Evolutionary conservation across 2,329 filamentous ascomycete genomes (phyloP).

Genomic region (Claviceps sp.): DNA sequence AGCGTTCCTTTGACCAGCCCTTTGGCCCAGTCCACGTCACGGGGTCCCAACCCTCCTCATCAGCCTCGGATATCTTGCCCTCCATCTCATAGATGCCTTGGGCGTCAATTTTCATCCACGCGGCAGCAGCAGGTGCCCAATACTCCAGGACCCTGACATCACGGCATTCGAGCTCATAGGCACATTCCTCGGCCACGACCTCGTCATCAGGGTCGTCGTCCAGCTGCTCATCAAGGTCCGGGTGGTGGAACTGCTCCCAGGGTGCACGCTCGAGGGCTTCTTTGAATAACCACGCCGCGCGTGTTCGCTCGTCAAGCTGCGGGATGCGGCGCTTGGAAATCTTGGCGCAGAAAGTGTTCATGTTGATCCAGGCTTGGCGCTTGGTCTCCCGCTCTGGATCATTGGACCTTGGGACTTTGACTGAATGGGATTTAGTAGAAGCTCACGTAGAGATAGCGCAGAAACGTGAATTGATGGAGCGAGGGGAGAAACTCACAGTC

Average conservation of each 20-base stretch:
- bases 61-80: not conserved
- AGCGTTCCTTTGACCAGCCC: conserved; percentile 1
- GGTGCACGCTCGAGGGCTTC: not conserved
- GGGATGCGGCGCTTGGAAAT: not conserved
- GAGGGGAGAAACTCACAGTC: not conserved
- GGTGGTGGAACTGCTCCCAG: conserved; percentile 2
- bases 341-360: conserved; percentile 2
- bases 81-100: conserved; percentile 1
- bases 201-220: conserved; percentile 1
- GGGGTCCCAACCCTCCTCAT: not conserved
- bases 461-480: not conserved
- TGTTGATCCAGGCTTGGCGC: conserved; percentile 1
- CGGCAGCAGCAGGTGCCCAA: conserved; percentile 1
- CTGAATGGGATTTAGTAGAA: not conserved
- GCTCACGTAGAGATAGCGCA: not conserved
- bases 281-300: not conserved
- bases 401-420: not conserved
- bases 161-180: conserved; percentile 3
- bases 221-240: conserved; percentile 1
- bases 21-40: not conserved
- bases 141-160: conserved; percentile 2
- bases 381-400: conserved; percentile 1
- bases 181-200: not conserved
- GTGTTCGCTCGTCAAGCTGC: not conserved
- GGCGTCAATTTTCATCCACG: not conserved